Evolutionary conservation across 805 yeast genomes (phyloP), one percentile per base, ranked within the genome.

Genomic region (Tetrapisispora pingtungensis): DNA sequence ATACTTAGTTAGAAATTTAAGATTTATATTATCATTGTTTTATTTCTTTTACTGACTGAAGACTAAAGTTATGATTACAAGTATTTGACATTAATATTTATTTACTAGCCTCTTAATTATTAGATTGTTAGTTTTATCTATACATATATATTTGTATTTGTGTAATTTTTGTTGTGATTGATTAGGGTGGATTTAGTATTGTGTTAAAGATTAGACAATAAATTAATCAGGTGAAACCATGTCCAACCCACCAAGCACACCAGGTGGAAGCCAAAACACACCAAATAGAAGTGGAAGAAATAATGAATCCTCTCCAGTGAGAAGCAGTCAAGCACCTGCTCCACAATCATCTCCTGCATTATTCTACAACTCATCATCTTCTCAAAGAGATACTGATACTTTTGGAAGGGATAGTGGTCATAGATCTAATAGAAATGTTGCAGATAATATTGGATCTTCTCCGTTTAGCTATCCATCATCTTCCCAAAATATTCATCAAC

Each of bases 401-500:
- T 58, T 50, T 44, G 58, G 50, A 20, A 54, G 48, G 15, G 54
- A 58, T 43, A 49, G 52, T 30, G 55, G 40, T 30, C 41, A 33
- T 33, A 46, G 54, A 41, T 5, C 32, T 13, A 27, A 34, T 28
- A 37, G 41, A 26, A 39, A 31, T 22, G 33, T 27, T 1, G 45
- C 46, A n/a, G 55, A 51, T 19, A 56, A 46, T 33, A 64, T 62
- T 22, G 68, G 65, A 1, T 69, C 74, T 4, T 73, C 77, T 2
- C 77, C 78, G 17, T 55, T 73, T 36, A 66, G 60, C 41, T 70
- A 70, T 41, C 67, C 75, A 1, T 70, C 71, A 13, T 64, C 74
- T 12, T 62, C 69, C 7, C 47, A 48, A 15, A 42, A 32, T 19
- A 32, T 7, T 4, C 30, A 30, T 13, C 48, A 52, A 14, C 54